Conservation (phyloP, 2,329 filamentous ascomycete genomes). For the Ophiocordyceps polyrhachis-furcata region DNA sequence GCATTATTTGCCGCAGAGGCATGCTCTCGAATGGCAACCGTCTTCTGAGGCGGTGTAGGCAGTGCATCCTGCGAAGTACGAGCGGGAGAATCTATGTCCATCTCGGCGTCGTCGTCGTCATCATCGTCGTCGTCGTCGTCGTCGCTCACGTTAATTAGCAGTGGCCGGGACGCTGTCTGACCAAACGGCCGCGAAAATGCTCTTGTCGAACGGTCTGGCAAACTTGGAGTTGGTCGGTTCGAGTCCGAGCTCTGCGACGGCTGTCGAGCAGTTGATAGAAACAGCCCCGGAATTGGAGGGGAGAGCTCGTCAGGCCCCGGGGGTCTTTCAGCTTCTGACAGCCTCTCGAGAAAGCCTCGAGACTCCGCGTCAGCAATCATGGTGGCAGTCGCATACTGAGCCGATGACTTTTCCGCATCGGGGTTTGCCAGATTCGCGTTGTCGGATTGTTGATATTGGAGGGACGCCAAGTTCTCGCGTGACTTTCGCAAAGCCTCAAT, state of each 20-base stretch:
- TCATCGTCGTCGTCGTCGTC: constrained; percentile 46
- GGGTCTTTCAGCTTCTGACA: not conserved
- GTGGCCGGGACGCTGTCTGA: constrained; percentile 37
- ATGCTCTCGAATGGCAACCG: constrained; percentile 23
- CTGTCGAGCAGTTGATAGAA: constrained; percentile 13
- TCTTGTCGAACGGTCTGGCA: constrained; percentile 33
- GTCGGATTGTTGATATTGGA: constrained; percentile 2
- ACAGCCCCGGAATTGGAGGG: constrained; percentile 18
- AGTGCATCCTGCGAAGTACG: constrained; percentile 18
- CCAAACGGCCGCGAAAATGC: constrained; percentile 42
- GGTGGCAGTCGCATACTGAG: not conserved
- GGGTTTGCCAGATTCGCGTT: not conserved
- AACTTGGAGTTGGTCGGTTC: constrained; percentile 46
- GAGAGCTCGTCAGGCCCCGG: constrained; percentile 1
- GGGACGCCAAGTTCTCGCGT: constrained; percentile 23
- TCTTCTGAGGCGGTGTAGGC: constrained; percentile 14
- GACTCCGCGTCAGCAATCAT: not conserved
- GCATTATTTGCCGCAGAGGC: constrained; percentile 23
- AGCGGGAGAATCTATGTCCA: constrained; percentile 42
- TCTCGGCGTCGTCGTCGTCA: constrained; percentile 45
- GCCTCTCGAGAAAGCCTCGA: not conserved
- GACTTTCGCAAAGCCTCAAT: constrained; percentile 55
- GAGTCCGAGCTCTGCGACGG: constrained; percentile 5
- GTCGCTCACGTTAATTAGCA: constrained; percentile 78
- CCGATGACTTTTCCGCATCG: constrained; percentile 2